A percentile compares a stretch with the other conserved stretches of the same genome.
Evolutionary conservation across 2,329 filamentous ascomycete genomes (phyloP).

Genomic region (Ambrosiella cleistominuta): DNA sequence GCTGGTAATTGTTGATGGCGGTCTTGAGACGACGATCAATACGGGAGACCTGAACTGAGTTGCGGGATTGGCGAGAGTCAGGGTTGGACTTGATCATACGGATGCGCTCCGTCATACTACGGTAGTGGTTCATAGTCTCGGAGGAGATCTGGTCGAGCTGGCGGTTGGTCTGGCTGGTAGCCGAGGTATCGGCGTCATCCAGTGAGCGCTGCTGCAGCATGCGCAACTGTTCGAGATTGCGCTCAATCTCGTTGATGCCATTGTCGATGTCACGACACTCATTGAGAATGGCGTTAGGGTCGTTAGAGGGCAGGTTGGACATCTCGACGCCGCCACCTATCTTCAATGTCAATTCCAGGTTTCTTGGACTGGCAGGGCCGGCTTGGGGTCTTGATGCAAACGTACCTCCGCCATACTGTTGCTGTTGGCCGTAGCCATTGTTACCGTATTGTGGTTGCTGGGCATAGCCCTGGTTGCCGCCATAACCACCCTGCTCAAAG

Average conservation of each 20-base stretch:
- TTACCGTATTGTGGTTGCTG: constrained; percentile 15
- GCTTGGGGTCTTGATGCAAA: constrained; percentile 7
- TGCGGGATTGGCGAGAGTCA: constrained; percentile 54
- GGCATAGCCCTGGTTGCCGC: constrained; percentile 18
- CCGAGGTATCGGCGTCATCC: constrained; percentile 54
- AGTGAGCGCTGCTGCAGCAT: constrained; percentile 55
- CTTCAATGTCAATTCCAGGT: constrained; percentile 12
- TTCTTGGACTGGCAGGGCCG: constrained; percentile 8
- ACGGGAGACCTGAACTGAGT: constrained; percentile 63
- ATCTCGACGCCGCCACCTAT: constrained; percentile 14
- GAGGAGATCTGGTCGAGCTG: constrained; percentile 57
- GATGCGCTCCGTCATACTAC: constrained; percentile 60
- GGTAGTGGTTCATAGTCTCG: constrained; percentile 71
- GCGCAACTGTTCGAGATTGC: constrained; percentile 53
- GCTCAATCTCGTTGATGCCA: constrained; percentile 57
- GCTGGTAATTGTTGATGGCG: constrained; percentile 68
- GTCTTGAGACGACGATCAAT: constrained; percentile 64
- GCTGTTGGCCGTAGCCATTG: constrained; percentile 22
- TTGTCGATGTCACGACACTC: constrained; percentile 67
- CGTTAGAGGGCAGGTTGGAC: constrained; percentile 17
- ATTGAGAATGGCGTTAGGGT: constrained; percentile 67
- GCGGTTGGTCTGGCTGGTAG: constrained; percentile 45
- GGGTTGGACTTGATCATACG: constrained; percentile 68
- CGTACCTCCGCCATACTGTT: constrained; percentile 7
- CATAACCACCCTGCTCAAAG: constrained; percentile 36